Evolutionary conservation across 129 eudicot species (phyloP).

Genomic region (Solidago caesia): DNA sequence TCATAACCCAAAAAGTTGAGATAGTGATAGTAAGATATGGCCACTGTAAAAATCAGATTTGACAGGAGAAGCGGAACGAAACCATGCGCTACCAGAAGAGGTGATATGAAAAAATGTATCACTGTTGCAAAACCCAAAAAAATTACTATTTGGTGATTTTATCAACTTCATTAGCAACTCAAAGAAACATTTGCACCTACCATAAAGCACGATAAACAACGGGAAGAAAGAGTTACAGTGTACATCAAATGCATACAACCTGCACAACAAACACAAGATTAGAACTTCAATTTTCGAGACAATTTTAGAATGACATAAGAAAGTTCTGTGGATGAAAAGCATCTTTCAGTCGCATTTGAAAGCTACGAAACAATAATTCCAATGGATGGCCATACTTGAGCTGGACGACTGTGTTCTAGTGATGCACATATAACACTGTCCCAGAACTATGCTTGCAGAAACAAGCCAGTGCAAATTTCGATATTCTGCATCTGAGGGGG

Average conservation of each 20-base stretch:
- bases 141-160: not conserved
- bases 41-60: slow-evolving; percentile 81
- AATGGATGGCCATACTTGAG: not conserved
- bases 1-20: slow-evolving; percentile 94
- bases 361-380: not conserved
- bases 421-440: not conserved
- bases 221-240: slow-evolving; percentile 99
- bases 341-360: not conserved
- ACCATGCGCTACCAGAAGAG: slow-evolving; percentile 90
- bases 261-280: slow-evolving; percentile 36
- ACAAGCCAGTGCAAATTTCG: not conserved
- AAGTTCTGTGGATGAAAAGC: not conserved
- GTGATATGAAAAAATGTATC: slow-evolving; percentile 86
- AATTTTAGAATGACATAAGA: slow-evolving; percentile 8
- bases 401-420: not conserved
- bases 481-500: not conserved
- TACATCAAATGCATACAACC: slow-evolving; percentile 98
- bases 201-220: slow-evolving; percentile 85
- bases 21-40: slow-evolving; percentile 90
- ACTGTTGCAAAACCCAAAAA: slow-evolving; percentile 52
- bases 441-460: not conserved
- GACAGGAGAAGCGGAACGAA: slow-evolving; percentile 84
- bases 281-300: not conserved
- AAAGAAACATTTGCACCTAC: slow-evolving; percentile 39
- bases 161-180: slow-evolving; percentile 8